Evolutionary conservation across 1,284 basidiomycete genomes (phyloP), one percentile per base, ranked within the genome.

Genomic region (Cryptococcus sp.): DNA sequence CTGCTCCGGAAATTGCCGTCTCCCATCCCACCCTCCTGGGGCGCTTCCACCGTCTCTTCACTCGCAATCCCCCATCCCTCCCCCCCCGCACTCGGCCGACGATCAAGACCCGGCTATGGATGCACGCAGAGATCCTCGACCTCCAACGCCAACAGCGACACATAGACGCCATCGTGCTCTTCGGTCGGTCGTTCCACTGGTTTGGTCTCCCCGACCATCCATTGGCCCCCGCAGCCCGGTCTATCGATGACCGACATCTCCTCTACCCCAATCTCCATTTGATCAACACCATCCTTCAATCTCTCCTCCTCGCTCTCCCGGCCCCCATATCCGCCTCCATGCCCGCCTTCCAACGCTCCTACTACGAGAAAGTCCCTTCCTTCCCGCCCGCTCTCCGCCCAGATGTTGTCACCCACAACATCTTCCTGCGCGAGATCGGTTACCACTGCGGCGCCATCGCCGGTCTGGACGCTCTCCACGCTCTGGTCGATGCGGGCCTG

Each of bases 81-180:
- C 37, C 9, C 3, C 56, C 50, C 15, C 50, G 55, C 44, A 47
- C 44, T 6, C 28, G 51, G 2, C 54, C 61, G 4, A 64, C 57
- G 6, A 52, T 59, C 1, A 44, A 45, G 11, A 37, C 35, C 2
- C 48, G 48, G 24, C 18, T 37, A 11, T 73, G 70, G 70, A 45
- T 55, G 15, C 68, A 70, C 47, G 69, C 70, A 3, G 52, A 64
- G 20, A 62, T 73, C 23, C 50, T 68, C n/a, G 63, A 64, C 3
- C 55, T 61, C 20, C 52, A 51, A 13, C 38, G 49, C 39, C 53
- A 55, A 1, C 62, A 60, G 2, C 18, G 52, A 9, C 62, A 69
- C 47, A 37, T 48, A 1, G 60, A 61, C 3, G 68, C 67, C 2
- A 21, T 74, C 4, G 23, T 50, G 16, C 21, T 52, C 4, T 74